Base-by-base conservation (phyloP, 2,329 filamentous ascomycete species). In the Berkeleyomyces basicola region DNA sequence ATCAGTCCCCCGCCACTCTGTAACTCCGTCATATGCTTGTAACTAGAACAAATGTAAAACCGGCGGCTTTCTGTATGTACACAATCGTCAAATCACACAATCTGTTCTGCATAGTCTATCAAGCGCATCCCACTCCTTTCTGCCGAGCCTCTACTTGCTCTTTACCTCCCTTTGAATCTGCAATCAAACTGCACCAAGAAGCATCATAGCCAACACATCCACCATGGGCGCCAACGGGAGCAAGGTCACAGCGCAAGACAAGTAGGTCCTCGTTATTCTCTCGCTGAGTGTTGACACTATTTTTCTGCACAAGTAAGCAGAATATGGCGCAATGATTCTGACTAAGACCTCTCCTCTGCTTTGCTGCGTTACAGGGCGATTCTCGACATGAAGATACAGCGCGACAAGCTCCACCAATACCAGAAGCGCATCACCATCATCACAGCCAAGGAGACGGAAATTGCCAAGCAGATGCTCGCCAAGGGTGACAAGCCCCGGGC, bases 371-470 rank as follows among this genome's bases (percentile, higher is more conserved):
- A 11, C 71, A 96, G 91, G 77, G 92, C 92, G 65, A 96, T 97
- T 74, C 86, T 97, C 70, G 91, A 97, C 76, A 87, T 97, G 77
- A 97, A 97, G 78, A 90, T 84, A 75, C 92, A 97, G 77, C 91
- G 93, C 73, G 93, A 99, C 79, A 95, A 90, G 74, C 85, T 99
- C 3, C 91, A 95, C 70, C 90, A 95, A 73, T 97, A 97, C 77
- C 92, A 96, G 74, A 87, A 87, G 70, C 87, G 88, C 70, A 93
- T 99, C 71, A 86, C 85, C 43, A 79, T 88, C 60, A 83, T 99
- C 44, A 96, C 92, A 5, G 82, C 86, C 71, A 87, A 87, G 67
- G 92, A 99, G 76, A 96, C 87, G 58, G 86, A 85, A 55, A 87
- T 96, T 64, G 92, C 93, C 31, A 84, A 83, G 67, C 81, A 89